Evolutionary conservation across 1,139 yeast genomes (phyloP).

Genomic region (Nakaseomyces bracarensis): DNA sequence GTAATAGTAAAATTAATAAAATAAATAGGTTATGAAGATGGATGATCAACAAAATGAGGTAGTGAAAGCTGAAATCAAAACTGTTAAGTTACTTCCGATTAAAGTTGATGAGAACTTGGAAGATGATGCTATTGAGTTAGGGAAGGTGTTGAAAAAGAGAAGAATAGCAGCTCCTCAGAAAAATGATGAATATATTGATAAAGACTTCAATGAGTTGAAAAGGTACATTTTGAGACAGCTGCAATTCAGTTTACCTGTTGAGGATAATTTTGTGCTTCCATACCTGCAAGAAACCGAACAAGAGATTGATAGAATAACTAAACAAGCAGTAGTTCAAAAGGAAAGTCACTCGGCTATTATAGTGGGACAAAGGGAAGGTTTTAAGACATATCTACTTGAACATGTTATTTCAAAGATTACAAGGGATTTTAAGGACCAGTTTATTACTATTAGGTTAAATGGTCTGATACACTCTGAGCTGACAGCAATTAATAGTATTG

Average conservation of each 20-base stretch:
- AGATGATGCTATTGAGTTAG: not conserved
- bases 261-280: conserved; percentile 16
- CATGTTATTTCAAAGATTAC: conserved; percentile 46
- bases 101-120: not conserved
- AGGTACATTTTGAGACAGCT: conserved; percentile 19
- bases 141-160: not conserved
- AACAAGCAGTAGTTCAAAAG: conserved; percentile 55
- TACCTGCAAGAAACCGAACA: conserved; percentile 22
- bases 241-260: conserved; percentile 19
- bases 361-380: conserved; percentile 74
- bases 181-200: conserved; percentile 7
- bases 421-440: conserved; percentile 38
- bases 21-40: not conserved
- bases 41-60: not conserved
- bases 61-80: conserved; percentile 1
- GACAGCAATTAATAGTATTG: conserved; percentile 75
- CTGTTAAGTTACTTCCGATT: conserved; percentile 1
- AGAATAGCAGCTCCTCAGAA: not conserved
- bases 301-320: conserved; percentile 50
- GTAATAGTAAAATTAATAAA: no score
- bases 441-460: conserved; percentile 54
- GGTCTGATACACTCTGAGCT: conserved; percentile 69
- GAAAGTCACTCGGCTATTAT: conserved; percentile 78
- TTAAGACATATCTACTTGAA: conserved; percentile 61
- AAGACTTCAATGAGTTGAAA: conserved; percentile 17